phyloP scores from a whole-genome alignment of 2,329 filamentous ascomycete genomes.

The Xylariales sp. region DNA sequence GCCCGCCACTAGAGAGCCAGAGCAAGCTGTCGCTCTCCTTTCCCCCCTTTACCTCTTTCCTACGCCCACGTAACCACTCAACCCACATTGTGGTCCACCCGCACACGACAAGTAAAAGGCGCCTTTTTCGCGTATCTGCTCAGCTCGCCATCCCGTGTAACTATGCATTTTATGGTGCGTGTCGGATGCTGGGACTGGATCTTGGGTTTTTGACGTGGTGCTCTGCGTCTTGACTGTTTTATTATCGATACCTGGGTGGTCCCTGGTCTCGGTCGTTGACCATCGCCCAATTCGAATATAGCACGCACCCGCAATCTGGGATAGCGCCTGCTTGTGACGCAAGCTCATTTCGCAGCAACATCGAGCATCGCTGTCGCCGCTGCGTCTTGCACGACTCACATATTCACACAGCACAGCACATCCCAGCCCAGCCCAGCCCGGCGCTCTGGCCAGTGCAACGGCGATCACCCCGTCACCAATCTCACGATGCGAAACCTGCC shows the following conservation, averaged over 20 bases:
- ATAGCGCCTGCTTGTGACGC: constrained; percentile 2
- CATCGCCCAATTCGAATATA: background rate
- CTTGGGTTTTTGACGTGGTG: background rate
- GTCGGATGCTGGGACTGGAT: constrained; percentile 1
- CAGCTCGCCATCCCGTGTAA: too few species aligned
- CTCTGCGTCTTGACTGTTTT: too few species aligned
- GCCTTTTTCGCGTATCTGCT: too few species aligned
- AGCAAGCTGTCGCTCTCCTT: background rate
- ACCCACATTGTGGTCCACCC: too few species aligned
- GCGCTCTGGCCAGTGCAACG: constrained; percentile 1
- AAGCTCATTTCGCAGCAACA: background rate
- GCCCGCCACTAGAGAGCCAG: background rate
- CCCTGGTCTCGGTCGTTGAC: constrained; percentile 1
- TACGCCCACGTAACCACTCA: background rate
- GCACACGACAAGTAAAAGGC: constrained; percentile 2
- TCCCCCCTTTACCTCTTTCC: background rate
- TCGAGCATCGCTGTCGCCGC: too few species aligned
- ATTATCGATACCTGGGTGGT: constrained; percentile 4
- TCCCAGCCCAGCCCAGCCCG: background rate
- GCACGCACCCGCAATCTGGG: background rate
- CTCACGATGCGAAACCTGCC: constrained; percentile 1
- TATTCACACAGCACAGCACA: background rate
- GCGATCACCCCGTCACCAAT: background rate
- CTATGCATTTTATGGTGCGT: constrained; percentile 4
- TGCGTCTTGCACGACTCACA: too few species aligned